A percentile compares a stretch with the other conserved stretches of the same genome.
Evolutionary conservation across 805 yeast genomes (phyloP).

Genomic region (Teunomyces aglyptinius): DNA sequence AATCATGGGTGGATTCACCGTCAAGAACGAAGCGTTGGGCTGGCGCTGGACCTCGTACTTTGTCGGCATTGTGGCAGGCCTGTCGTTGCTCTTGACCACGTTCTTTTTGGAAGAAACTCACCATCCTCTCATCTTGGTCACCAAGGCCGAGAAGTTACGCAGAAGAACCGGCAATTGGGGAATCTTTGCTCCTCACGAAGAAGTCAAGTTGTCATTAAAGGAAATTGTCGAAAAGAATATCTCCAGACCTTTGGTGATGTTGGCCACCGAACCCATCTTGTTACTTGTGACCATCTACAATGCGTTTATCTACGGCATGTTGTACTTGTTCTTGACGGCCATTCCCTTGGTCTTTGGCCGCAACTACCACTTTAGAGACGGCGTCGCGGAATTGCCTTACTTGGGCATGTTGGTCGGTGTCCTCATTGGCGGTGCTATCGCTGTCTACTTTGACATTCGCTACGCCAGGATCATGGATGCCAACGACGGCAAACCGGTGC

Average conservation of each 20-base stretch:
- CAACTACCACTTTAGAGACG: slow-evolving; percentile 21
- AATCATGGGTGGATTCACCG: slow-evolving; percentile 47
- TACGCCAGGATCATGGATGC: slow-evolving; percentile 33
- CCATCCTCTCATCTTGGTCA: slow-evolving; percentile 35
- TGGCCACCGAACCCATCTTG: slow-evolving; percentile 42
- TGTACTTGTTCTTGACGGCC: slow-evolving; percentile 46
- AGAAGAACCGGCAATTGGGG: slow-evolving; percentile 43
- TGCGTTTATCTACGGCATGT: slow-evolving; percentile 48
- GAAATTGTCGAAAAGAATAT: slow-evolving; percentile 37
- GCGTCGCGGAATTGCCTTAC: slow-evolving; percentile 29
- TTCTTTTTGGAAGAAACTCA: slow-evolving; percentile 38
- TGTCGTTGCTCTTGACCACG: slow-evolving; percentile 31
- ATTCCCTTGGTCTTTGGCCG: slow-evolving; percentile 45
- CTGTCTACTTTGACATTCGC: slow-evolving; percentile 24
- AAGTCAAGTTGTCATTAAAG: slow-evolving; percentile 24
- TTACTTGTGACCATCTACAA: slow-evolving; percentile 45
- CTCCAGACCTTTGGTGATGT: slow-evolving; percentile 39
- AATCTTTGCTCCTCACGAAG: slow-evolving; percentile 39
- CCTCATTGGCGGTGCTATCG: slow-evolving; percentile 25
- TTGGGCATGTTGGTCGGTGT: slow-evolving; percentile 39
- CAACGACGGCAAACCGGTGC: slow-evolving; percentile 52
- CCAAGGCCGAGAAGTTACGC: slow-evolving; percentile 35
- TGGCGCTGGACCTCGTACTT: slow-evolving; percentile 64
- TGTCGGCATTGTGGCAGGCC: slow-evolving; percentile 38
- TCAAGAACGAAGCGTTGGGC: slow-evolving; percentile 36